Conservation (phyloP, 2,329 filamentous ascomycete genomes). For the Aspergillus japonicus region DNA sequence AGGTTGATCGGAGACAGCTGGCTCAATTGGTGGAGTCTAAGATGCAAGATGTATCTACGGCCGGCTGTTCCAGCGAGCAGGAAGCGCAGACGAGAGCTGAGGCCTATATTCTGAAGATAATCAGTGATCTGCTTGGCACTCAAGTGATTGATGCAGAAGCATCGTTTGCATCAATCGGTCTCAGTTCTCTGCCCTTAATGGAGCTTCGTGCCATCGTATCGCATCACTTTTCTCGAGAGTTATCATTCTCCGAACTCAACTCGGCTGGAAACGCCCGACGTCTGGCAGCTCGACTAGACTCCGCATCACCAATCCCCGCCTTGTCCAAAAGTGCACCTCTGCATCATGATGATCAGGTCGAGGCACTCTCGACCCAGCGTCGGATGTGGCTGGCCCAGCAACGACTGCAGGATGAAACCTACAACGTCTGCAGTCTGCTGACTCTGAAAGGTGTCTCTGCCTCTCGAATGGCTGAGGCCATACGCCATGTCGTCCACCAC, state of each 20-base stretch:
- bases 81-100: background rate
- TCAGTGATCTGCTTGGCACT: background rate
- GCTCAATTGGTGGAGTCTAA: background rate
- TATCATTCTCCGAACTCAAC: background rate
- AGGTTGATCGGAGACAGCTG: background rate
- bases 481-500: background rate
- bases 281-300: background rate
- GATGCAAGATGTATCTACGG: background rate
- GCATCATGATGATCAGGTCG: background rate
- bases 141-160: background rate
- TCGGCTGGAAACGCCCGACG: background rate
- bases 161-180: background rate
- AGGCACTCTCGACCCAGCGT: background rate
- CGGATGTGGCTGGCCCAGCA: background rate
- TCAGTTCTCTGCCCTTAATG: background rate
- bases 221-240: background rate
- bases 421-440: background rate
- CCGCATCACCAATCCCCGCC: background rate
- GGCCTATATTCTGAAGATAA: background rate
- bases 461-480: background rate
- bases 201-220: background rate
- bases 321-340: background rate
- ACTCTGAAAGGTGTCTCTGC: background rate
- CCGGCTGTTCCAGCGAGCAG: background rate
- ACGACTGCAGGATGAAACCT: background rate